These are phyloP conservation scores for Agastache rugosa DNA, from an alignment of 257 asterid species.

Conservation along the genomic window DNA sequence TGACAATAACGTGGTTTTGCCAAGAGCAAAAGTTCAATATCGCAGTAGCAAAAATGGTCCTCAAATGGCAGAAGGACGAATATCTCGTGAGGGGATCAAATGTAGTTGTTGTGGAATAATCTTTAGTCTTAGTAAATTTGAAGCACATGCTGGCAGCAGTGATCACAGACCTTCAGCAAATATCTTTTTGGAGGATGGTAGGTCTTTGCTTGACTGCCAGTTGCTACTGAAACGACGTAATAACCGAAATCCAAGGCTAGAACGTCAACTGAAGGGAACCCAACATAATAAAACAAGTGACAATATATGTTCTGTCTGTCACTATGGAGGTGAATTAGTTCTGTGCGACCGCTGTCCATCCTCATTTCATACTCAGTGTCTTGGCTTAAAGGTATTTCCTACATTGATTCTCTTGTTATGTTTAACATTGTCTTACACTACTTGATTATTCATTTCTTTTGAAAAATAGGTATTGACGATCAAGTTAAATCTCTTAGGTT, in stretches of 20 bases:
- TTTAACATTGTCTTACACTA: constrained; percentile 17
- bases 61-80: constrained; percentile 61
- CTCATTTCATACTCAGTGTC: constrained; percentile 76
- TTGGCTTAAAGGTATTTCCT: constrained; percentile 74
- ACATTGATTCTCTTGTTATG: constrained; percentile 20
- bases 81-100: constrained; percentile 86
- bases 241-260: constrained; percentile 32
- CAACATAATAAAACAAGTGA: constrained; percentile 49
- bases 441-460: constrained; percentile 1
- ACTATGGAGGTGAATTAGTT: constrained; percentile 78
- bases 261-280: constrained; percentile 37
- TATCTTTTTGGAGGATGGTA: constrained; percentile 77
- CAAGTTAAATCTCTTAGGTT: background rate
- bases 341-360: constrained; percentile 96
- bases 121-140: constrained; percentile 65
- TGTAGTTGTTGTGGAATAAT: constrained; percentile 72
- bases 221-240: constrained; percentile 47
- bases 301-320: constrained; percentile 83
- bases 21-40: constrained; percentile 71
- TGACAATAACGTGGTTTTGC: constrained; percentile 68
- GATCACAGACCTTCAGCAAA: constrained; percentile 63
- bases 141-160: constrained; percentile 76
- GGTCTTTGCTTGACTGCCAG: constrained; percentile 78
- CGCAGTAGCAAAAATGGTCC: constrained; percentile 43
- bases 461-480: constrained; percentile 8